Percentiles rank a stretch among this genome's conserved stretches.
Conservation (phyloP, 176 grass and related monocot species). For the Typha latifolia region DNA sequence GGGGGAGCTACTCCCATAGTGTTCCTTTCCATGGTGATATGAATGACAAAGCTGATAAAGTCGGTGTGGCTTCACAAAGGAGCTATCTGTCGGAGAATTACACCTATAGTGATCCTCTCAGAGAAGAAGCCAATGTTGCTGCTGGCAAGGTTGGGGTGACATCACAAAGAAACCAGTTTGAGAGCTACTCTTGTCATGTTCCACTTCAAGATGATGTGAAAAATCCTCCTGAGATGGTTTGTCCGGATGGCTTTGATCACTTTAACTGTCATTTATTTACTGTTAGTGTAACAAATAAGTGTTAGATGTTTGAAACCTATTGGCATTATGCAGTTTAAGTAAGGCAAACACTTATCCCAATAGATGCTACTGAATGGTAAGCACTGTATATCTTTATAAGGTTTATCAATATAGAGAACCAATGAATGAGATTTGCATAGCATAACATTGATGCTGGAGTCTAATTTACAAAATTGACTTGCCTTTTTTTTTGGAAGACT, state of each 20-base stretch:
- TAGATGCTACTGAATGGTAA: too few species aligned
- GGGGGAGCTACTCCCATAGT: slow-evolving; percentile 42
- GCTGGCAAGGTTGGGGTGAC: neutral
- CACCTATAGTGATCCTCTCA: neutral
- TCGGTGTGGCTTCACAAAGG: slow-evolving; percentile 11
- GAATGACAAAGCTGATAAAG: slow-evolving; percentile 26
- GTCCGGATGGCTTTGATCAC: neutral
- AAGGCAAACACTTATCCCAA: too few species aligned
- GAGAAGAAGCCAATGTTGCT: neutral
- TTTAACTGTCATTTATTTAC: slow-evolving; percentile 9
- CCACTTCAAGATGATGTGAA: slow-evolving; percentile 23
- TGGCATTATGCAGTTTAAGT: too few species aligned
- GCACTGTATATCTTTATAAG: too few species aligned
- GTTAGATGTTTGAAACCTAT: too few species aligned
- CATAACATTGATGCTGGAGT: too few species aligned
- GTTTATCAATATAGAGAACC: too few species aligned
- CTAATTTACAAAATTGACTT: too few species aligned
- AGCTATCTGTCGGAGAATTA: slow-evolving; percentile 15
- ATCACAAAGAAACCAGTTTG: neutral
- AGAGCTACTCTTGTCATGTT: slow-evolving; percentile 29
- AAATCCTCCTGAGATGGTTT: slow-evolving; percentile 21
- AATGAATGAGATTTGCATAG: too few species aligned
- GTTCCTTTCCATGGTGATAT: slow-evolving; percentile 30
- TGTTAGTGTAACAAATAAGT: too few species aligned
- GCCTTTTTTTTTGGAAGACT: too few species aligned